Evolutionary conservation across 306 rosid species (phyloP).

Genomic region (Ormosia semicastrata): DNA sequence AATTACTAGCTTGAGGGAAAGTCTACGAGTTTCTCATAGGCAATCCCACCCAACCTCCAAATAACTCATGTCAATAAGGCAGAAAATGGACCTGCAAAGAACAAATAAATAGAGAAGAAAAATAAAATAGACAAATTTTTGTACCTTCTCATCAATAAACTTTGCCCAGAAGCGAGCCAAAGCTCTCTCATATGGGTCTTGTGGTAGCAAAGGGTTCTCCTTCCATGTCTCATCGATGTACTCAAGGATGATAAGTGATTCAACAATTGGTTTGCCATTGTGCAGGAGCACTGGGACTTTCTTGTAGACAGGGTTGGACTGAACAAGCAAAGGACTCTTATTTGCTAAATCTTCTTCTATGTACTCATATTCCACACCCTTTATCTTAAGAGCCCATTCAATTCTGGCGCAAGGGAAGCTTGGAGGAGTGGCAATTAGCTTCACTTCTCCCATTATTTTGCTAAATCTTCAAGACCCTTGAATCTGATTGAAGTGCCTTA

Average conservation of each 20-base stretch:
- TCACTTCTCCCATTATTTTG: constrained; percentile 38
- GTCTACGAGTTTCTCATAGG: not conserved
- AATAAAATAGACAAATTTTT: not conserved
- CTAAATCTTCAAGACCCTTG: not conserved
- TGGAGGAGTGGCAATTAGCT: constrained; percentile 34
- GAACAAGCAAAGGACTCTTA: constrained; percentile 47
- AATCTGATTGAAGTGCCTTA: no score
- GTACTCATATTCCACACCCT: constrained; percentile 51
- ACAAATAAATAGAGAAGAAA: not conserved
- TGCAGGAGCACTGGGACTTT: constrained; percentile 49
- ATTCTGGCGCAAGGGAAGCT: constrained; percentile 47
- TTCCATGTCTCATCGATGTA: constrained; percentile 60
- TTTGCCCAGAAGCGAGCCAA: constrained; percentile 53
- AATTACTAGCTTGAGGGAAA: not conserved
- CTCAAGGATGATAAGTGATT: constrained; percentile 53
- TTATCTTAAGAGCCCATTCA: constrained; percentile 48
- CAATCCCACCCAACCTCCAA: not conserved
- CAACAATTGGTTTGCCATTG: constrained; percentile 28
- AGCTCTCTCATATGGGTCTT: constrained; percentile 34
- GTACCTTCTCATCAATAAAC: constrained; percentile 50
- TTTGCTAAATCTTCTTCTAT: constrained; percentile 37
- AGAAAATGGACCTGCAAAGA: not conserved
- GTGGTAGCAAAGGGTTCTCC: constrained; percentile 40
- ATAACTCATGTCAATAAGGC: not conserved
- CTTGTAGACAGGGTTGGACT: constrained; percentile 52